These are phyloP conservation scores for Inga leiocalycina DNA, from an alignment of 306 rosid genomes.

Conservation along the genomic window DNA sequence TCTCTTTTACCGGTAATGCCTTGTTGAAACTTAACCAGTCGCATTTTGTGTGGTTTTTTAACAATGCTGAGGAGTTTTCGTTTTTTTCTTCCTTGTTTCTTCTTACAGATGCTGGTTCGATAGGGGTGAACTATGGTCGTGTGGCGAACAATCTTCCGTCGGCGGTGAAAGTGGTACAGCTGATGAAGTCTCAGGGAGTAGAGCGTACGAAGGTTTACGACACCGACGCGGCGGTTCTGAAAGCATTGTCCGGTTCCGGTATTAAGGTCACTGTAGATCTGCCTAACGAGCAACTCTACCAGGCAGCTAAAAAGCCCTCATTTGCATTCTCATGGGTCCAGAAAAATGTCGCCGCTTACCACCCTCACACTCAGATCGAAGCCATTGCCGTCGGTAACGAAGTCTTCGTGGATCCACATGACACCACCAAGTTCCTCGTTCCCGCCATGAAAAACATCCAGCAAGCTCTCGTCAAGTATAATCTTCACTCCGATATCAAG, in stretches of 20 bases:
- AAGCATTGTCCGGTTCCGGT: conserved; percentile 65
- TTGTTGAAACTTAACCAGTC: background rate
- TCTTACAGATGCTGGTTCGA: conserved; percentile 69
- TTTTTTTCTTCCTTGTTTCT: background rate
- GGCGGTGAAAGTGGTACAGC: conserved; percentile 64
- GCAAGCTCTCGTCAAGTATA: conserved; percentile 58
- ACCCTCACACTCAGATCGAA: conserved; percentile 83
- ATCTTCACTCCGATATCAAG: conserved; percentile 62
- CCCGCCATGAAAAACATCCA: conserved; percentile 93
- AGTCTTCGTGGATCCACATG: conserved; percentile 79
- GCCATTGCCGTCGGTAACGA: conserved; percentile 96
- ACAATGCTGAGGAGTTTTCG: background rate
- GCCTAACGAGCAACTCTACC: conserved; percentile 77
- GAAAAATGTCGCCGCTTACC: conserved; percentile 68
- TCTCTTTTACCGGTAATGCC: conserved; percentile 50
- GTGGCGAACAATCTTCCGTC: conserved; percentile 87
- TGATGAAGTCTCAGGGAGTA: conserved; percentile 66
- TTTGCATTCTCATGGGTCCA: conserved; percentile 82
- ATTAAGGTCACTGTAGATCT: conserved; percentile 90
- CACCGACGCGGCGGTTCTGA: conserved; percentile 85
- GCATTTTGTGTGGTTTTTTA: background rate
- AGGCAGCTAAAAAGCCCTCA: conserved; percentile 63
- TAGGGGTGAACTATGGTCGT: conserved; percentile 94
- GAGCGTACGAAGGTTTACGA: conserved; percentile 81
- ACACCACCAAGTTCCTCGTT: conserved; percentile 71